phyloP scores from a whole-genome alignment of 2,329 filamentous ascomycete species.

The Emericellopsis cladophorae region DNA sequence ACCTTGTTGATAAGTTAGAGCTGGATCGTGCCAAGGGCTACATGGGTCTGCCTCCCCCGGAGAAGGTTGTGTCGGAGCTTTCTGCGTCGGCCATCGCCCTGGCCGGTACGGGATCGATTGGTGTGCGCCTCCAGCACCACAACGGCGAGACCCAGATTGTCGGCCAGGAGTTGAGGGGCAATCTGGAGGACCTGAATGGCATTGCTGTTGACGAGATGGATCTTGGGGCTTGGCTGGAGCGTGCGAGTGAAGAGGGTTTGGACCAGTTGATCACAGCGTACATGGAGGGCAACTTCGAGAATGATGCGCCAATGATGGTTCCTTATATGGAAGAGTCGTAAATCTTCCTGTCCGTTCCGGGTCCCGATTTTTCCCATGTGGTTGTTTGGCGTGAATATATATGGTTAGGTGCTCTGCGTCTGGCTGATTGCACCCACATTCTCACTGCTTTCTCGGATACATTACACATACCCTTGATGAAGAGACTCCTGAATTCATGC shows the following conservation, averaged over 20 bases:
- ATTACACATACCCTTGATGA: too few species aligned
- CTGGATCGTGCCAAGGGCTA: neutral
- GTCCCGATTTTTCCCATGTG: too few species aligned
- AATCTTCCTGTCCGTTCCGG: too few species aligned
- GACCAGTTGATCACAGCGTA: conserved; percentile 7
- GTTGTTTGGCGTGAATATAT: too few species aligned
- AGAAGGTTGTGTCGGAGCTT: neutral
- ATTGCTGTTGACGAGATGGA: neutral
- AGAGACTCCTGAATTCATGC: too few species aligned
- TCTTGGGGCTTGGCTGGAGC: conserved; percentile 1
- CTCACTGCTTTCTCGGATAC: too few species aligned
- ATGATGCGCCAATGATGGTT: conserved; percentile 5
- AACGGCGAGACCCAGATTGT: neutral
- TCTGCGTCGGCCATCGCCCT: neutral
- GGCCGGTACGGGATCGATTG: neutral
- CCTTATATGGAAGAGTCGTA: conserved; percentile 4
- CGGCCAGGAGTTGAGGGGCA: neutral
- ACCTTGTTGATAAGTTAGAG: neutral
- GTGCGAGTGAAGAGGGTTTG: conserved; percentile 5
- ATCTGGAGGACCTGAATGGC: neutral
- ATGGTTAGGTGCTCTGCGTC: too few species aligned
- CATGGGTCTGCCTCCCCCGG: neutral
- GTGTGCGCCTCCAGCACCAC: neutral
- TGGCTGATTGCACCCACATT: too few species aligned
- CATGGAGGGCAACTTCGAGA: conserved; percentile 6